Evolutionary conservation across 1,139 yeast species (phyloP), one percentile per base, ranked within the genome.

Genomic region (Kodamaea arcana): DNA sequence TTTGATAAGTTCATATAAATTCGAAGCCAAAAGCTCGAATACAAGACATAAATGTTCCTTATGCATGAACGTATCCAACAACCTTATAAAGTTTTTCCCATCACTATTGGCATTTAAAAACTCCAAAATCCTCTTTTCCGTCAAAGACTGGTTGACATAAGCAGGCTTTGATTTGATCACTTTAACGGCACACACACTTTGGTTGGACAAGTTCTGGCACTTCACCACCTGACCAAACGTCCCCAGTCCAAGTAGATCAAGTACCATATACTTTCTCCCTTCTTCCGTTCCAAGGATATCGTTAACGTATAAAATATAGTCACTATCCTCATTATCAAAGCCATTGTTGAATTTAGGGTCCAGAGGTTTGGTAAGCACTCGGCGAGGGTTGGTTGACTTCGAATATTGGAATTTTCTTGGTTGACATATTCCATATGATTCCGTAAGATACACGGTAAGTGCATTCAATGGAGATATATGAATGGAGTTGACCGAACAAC

Each of bases 191-290:
- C 90, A 87, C 17, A 92, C 79, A 41, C 87, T 90, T 53, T 87
- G 94, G 31, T 94, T 88, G 32, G 79, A 68, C 58, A 92, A 69
- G 56, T 92, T 88, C 59, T 92, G 98, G 61, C 97, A 92, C 60
- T 92, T 92, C 23, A 90, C 97, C 35, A 94, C 99, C 60, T 92
- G 99, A 4, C 98, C 98, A 70, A 94, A 92, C 0, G 98, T 90
- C 3, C 99, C 99, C 45, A 90, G 92, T 0, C 99, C 99, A 30
- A 94, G 62, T 16, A 92, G 73, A 58, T 92, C 97, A 43, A 92
- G 64, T 3, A 94, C 97, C 51, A 92, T 71, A 54, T 90, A 90
- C 53, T 86, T 82, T 38, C 92, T 69, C 37, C 88, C 90, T 47
- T 87, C 95, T 52, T 87, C 94, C 2, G 79, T 72, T 2, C 98